Percentiles rank a stretch among this genome's conserved stretches.
phyloP scores from a whole-genome alignment of 1,284 basidiomycete species.

The Trametes hirsuta region DNA sequence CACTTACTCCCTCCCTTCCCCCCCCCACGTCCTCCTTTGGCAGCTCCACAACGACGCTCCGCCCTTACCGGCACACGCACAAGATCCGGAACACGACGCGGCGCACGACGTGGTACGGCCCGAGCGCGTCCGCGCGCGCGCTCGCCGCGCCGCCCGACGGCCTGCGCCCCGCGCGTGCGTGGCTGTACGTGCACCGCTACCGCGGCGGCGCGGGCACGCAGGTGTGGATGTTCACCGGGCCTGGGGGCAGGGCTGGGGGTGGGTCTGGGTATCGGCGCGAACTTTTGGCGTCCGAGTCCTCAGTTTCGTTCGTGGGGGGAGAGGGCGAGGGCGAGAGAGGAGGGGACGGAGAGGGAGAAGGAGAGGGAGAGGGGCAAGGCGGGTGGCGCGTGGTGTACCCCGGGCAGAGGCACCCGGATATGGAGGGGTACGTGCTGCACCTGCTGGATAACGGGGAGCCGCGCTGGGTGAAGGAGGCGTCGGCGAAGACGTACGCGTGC shows the following conservation, averaged over 20 bases:
- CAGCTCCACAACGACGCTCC: background rate
- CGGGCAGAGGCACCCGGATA: constrained; percentile 4
- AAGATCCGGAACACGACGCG: constrained; percentile 10
- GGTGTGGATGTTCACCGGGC: constrained; percentile 14
- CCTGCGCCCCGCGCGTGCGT: constrained; percentile 3
- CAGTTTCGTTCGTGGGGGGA: too few species aligned
- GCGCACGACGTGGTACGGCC: constrained; percentile 9
- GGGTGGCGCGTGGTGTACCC: background rate
- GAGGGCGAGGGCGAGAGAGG: background rate
- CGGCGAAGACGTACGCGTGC: background rate
- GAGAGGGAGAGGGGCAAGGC: background rate
- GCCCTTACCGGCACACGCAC: background rate
- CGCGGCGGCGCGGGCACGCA: background rate
- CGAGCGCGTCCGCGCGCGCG: background rate
- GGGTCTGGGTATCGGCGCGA: background rate
- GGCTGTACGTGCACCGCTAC: constrained; percentile 14
- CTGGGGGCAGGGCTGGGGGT: background rate
- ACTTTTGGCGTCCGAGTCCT: too few species aligned
- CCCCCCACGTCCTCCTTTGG: background rate
- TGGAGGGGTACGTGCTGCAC: constrained; percentile 4
- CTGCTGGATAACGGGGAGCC: background rate
- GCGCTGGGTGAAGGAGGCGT: background rate
- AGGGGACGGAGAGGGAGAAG: background rate
- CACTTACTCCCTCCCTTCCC: background rate
- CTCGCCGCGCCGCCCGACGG: constrained; percentile 1